Evolutionary conservation across 1,284 basidiomycete species (phyloP).

Genomic region (Trametes pubescens): DNA sequence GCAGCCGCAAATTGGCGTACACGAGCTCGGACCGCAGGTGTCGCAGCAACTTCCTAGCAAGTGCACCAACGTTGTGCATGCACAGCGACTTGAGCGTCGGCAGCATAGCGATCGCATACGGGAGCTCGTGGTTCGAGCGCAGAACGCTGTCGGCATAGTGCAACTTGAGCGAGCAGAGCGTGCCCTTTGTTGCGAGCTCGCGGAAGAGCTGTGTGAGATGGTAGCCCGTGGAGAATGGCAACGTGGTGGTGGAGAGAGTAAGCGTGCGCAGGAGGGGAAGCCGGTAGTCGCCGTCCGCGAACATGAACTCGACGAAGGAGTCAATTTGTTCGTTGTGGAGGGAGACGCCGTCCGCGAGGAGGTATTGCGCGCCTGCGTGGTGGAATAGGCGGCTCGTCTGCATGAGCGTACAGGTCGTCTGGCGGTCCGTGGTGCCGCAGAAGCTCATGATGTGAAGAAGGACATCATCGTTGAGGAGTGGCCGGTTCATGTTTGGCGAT

Average conservation of each 20-base stretch:
- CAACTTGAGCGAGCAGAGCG: background rate
- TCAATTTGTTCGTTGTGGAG: background rate
- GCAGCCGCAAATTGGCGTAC: background rate
- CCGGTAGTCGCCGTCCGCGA: background rate
- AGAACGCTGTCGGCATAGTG: background rate
- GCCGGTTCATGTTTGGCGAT: no score
- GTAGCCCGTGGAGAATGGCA: background rate
- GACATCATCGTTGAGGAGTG: no score
- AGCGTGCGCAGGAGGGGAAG: background rate
- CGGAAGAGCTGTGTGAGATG: background rate
- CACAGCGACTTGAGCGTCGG: background rate
- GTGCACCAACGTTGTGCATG: background rate
- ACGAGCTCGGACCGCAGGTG: background rate
- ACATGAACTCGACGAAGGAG: background rate
- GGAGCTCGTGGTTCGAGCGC: background rate
- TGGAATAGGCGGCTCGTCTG: background rate
- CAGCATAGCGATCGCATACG: background rate
- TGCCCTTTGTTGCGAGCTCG: background rate
- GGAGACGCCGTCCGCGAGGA: background rate
- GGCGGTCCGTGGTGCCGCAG: background rate
- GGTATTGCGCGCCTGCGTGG: background rate
- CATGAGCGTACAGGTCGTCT: background rate
- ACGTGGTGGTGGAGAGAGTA: background rate
- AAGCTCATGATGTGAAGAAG: no score
- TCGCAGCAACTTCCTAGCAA: background rate